phyloP scores from a whole-genome alignment of 1,284 basidiomycete genomes.

The Ganoderma meredithae region DNA sequence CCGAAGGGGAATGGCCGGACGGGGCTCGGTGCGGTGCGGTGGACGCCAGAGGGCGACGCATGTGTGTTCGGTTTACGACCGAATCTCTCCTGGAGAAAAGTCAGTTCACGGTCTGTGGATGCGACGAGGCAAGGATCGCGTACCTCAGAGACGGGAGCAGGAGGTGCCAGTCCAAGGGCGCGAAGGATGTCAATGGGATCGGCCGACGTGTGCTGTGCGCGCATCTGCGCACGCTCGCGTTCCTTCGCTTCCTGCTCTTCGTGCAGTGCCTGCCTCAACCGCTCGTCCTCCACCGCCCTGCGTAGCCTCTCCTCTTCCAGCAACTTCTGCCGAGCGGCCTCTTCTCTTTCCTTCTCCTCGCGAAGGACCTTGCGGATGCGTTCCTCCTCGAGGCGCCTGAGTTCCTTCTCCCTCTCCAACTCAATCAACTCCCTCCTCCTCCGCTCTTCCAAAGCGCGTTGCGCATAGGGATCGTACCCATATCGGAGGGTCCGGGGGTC shows the following conservation, averaged over 20 bases:
- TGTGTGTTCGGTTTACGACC: conserved; percentile 15
- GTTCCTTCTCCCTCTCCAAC: conserved; percentile 36
- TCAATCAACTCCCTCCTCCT: conserved; percentile 33
- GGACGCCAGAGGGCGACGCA: conserved; percentile 16
- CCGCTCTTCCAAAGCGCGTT: conserved; percentile 33
- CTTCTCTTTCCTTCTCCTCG: conserved; percentile 36
- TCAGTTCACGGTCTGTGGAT: background rate
- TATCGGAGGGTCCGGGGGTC: conserved; percentile 9
- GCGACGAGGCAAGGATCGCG: background rate
- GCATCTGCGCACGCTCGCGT: conserved; percentile 24
- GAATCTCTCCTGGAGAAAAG: conserved; percentile 15
- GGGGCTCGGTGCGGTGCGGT: conserved; percentile 22
- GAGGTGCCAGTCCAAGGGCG: conserved; percentile 31
- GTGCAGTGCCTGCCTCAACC: conserved; percentile 23
- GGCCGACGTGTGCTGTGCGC: conserved; percentile 26
- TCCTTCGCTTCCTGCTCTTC: conserved; percentile 28
- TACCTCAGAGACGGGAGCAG: conserved; percentile 27
- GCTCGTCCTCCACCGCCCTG: conserved; percentile 28
- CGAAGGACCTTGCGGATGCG: conserved; percentile 31
- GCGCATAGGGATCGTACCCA: conserved; percentile 29
- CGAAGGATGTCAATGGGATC: conserved; percentile 33
- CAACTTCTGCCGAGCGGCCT: conserved; percentile 34
- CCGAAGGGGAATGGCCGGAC: conserved; percentile 21
- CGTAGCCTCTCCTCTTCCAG: conserved; percentile 29
- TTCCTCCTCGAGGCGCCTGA: conserved; percentile 33